Percentiles rank a stretch among this genome's conserved stretches.
These are phyloP conservation scores for Lecanosticta acicola DNA, from an alignment of 2,329 filamentous ascomycete genomes.

Conservation along the genomic window DNA sequence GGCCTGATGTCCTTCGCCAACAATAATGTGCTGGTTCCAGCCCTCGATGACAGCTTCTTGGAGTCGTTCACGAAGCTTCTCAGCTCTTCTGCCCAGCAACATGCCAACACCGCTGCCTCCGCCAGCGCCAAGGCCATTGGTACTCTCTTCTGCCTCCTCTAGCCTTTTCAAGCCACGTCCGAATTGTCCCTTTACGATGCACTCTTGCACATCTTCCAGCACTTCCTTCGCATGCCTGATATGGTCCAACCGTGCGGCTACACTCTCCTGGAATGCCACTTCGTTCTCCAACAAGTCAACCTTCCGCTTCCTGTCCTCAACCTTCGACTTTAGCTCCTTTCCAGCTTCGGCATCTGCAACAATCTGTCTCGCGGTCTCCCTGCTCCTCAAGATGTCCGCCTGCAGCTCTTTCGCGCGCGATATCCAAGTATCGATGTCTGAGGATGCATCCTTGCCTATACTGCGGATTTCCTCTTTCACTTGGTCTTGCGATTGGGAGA, in stretches of 20 bases:
- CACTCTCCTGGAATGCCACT: constrained; percentile 53
- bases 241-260: constrained; percentile 47
- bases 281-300: constrained; percentile 53
- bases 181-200: constrained; percentile 42
- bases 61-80: constrained; percentile 61
- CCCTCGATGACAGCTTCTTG: constrained; percentile 60
- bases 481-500: constrained; percentile 48
- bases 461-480: constrained; percentile 65
- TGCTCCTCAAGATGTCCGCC: constrained; percentile 75
- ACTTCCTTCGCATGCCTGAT: constrained; percentile 47
- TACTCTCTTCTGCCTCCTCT: constrained; percentile 47
- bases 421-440: constrained; percentile 82
- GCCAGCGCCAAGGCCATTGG: constrained; percentile 54
- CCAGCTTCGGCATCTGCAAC: constrained; percentile 68
- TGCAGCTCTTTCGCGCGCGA: constrained; percentile 76
- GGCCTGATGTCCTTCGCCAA: constrained; percentile 56
- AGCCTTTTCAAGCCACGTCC: constrained; percentile 45
- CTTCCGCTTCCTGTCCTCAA: constrained; percentile 56
- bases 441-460: constrained; percentile 69
- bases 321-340: constrained; percentile 56
- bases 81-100: constrained; percentile 60
- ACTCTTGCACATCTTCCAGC: constrained; percentile 43
- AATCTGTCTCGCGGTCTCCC: constrained; percentile 74
- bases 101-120: constrained; percentile 58
- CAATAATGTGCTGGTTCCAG: constrained; percentile 68